A percentile compares a stretch with the other conserved stretches of the same genome.
Evolutionary conservation across 148 eudicot species (phyloP).

Genomic region (Polygonum aviculare): DNA sequence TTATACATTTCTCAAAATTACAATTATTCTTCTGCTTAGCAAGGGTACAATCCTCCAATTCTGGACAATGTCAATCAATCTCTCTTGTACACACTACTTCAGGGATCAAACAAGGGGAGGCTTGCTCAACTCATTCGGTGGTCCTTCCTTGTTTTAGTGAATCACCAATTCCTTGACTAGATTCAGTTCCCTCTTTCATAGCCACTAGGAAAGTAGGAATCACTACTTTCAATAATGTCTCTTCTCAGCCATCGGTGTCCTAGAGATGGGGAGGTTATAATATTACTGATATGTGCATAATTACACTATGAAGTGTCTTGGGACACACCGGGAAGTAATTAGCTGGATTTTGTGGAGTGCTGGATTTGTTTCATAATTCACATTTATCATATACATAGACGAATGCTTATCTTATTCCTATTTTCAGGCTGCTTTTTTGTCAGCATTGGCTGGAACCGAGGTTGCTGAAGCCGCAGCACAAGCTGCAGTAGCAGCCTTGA

Average conservation of each 20-base stretch:
- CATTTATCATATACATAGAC: background rate
- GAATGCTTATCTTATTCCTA: conserved; percentile 10
- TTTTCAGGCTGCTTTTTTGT: conserved; percentile 83
- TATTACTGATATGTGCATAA: background rate
- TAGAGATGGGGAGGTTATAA: background rate
- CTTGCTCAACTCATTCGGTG: background rate
- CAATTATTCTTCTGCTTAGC: background rate
- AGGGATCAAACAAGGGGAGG: background rate
- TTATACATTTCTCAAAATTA: background rate
- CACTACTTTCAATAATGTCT: background rate
- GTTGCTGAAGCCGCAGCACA: conserved; percentile 79
- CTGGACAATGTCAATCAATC: background rate
- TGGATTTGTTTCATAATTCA: background rate
- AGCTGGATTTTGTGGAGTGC: background rate
- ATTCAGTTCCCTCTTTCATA: background rate
- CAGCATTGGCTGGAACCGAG: conserved; percentile 82
- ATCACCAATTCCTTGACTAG: background rate
- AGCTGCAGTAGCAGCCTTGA: conserved; percentile 69
- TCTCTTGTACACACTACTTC: background rate
- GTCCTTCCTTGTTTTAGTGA: background rate
- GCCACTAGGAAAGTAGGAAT: background rate
- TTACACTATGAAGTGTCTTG: background rate
- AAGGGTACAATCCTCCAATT: background rate
- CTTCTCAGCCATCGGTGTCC: too few species aligned
- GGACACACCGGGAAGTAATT: background rate